phyloP scores from a whole-genome alignment of 805 yeast species.

The Saturnispora hagleri region DNA sequence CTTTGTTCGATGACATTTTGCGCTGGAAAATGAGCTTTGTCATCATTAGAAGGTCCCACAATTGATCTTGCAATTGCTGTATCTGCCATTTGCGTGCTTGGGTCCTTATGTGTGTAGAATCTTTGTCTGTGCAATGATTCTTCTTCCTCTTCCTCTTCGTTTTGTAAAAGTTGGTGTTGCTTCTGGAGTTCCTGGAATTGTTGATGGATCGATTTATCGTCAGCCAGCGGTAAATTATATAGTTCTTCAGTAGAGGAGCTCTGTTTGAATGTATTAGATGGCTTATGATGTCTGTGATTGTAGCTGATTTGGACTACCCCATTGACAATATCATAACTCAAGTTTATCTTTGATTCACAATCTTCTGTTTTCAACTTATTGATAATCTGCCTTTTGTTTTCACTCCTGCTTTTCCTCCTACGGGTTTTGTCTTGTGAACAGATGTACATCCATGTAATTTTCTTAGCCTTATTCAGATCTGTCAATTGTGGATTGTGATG shows the following conservation, averaged over 20 bases:
- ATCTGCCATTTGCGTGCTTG: slow-evolving; percentile 4
- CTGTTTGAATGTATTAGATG: slow-evolving; percentile 12
- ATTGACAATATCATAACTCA: slow-evolving; percentile 31
- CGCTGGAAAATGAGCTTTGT: not conserved
- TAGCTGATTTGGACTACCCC: slow-evolving; percentile 31
- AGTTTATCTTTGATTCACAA: slow-evolving; percentile 32
- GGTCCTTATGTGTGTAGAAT: not conserved
- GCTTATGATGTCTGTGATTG: slow-evolving; percentile 34
- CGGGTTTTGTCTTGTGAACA: slow-evolving; percentile 37
- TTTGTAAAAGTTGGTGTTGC: slow-evolving; percentile 8
- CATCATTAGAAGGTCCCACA: slow-evolving; percentile 5
- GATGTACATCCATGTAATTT: slow-evolving; percentile 35
- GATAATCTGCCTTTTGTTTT: slow-evolving; percentile 28
- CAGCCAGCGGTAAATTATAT: slow-evolving; percentile 1
- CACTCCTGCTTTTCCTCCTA: slow-evolving; percentile 35
- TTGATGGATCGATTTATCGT: slow-evolving; percentile 7
- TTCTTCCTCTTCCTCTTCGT: slow-evolving; percentile 5
- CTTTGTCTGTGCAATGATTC: not conserved
- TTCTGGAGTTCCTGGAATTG: slow-evolving; percentile 7
- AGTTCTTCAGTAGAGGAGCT: not conserved
- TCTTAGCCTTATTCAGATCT: slow-evolving; percentile 29
- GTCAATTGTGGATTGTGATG: slow-evolving; percentile 30
- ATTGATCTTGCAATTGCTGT: slow-evolving; percentile 11
- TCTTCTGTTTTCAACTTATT: slow-evolving; percentile 34
- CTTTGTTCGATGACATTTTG: not conserved